Conservation (phyloP, 2,329 filamentous ascomycete genomes). For the Hypoxylon sp. region DNA sequence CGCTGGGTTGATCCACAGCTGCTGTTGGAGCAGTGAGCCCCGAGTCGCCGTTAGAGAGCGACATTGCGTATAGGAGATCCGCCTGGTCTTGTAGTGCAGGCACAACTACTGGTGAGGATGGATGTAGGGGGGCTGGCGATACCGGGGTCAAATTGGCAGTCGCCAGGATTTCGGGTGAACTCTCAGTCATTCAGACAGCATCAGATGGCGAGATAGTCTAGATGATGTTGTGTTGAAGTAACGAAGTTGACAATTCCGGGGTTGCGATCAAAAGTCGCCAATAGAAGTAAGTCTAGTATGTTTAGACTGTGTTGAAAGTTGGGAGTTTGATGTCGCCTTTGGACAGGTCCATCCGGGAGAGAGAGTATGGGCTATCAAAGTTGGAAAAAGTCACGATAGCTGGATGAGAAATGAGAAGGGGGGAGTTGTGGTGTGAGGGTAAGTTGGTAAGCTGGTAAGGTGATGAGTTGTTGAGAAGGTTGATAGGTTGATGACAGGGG, state of each 20-base stretch:
- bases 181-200: slow-evolving; percentile 62
- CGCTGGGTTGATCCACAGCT: background rate
- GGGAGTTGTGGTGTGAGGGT: background rate
- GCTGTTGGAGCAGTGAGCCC: slow-evolving; percentile 35
- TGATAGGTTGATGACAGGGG: no score
- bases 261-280: slow-evolving; percentile 4
- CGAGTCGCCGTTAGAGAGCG: slow-evolving; percentile 49
- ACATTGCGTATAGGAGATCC: slow-evolving; percentile 65
- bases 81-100: slow-evolving; percentile 68
- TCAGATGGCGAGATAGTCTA: slow-evolving; percentile 12
- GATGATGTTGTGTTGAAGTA: slow-evolving; percentile 10
- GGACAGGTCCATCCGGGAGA: slow-evolving; percentile 6
- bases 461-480: background rate
- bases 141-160: slow-evolving; percentile 67
- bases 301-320: background rate
- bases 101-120: slow-evolving; percentile 63
- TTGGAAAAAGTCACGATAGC: slow-evolving; percentile 15
- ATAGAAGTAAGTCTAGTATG: slow-evolving; percentile 2
- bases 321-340: background rate
- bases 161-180: slow-evolving; percentile 65
- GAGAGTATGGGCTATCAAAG: slow-evolving; percentile 14
- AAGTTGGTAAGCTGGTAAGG: background rate
- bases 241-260: background rate
- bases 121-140: slow-evolving; percentile 65
- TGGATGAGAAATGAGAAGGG: slow-evolving; percentile 10